phyloP scores from a whole-genome alignment of 192 early-diverging fungal species.

The Linnemannia hyalina region DNA sequence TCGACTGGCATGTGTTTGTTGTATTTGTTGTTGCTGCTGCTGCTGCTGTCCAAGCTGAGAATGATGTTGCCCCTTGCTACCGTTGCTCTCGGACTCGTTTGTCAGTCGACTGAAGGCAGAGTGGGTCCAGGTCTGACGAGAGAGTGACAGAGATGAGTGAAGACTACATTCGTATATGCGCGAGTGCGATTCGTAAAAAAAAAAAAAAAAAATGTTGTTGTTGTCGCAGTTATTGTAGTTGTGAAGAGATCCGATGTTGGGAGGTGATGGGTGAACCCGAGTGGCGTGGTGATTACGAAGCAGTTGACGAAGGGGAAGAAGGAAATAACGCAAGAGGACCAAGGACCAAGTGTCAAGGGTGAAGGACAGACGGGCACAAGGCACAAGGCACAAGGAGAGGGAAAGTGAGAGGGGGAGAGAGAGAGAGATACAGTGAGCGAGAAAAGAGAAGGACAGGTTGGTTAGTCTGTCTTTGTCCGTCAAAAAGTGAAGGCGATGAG shows the following conservation, averaged over 20 bases:
- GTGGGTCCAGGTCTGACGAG: slow-evolving; percentile 51
- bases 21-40: not conserved
- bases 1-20: not conserved
- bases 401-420: not conserved
- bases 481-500: not conserved
- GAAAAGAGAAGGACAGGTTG: not conserved
- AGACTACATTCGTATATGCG: not conserved
- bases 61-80: not conserved
- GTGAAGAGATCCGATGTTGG: not conserved
- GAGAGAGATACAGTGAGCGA: not conserved
- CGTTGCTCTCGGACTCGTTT: slow-evolving; percentile 4
- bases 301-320: not conserved
- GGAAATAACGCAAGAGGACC: not conserved
- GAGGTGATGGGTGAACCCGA: not conserved
- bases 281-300: not conserved
- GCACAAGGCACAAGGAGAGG: not conserved
- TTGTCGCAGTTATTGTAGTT: not conserved
- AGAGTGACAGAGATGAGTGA: slow-evolving; percentile 23
- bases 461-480: not conserved
- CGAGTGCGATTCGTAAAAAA: too few species aligned
- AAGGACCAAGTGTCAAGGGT: not conserved
- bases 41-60: not conserved
- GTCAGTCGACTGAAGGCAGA: slow-evolving; percentile 24
- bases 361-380: not conserved
- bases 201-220: too few species aligned